phyloP scores from a whole-genome alignment of 768 basidiomycete species.

The Russula foetens region DNA sequence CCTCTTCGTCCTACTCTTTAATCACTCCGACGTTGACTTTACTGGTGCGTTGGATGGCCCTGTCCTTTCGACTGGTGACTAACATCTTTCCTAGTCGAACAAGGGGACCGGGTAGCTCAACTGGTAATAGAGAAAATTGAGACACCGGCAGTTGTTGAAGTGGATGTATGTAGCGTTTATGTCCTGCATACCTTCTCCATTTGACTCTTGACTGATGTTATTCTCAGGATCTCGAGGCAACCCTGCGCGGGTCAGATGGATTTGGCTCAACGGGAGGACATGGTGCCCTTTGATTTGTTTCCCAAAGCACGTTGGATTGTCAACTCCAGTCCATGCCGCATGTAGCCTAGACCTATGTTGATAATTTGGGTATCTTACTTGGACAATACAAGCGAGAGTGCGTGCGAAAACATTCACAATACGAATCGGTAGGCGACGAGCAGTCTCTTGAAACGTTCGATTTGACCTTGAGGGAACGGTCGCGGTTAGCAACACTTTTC shows the following conservation, averaged over 20 bases:
- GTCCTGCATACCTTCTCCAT: background rate
- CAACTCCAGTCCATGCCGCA: conserved; percentile 17
- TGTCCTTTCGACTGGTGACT: background rate
- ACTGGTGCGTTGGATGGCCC: conserved; percentile 40
- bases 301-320: background rate
- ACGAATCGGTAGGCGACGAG: conserved; percentile 35
- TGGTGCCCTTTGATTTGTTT: conserved; percentile 14
- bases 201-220: background rate
- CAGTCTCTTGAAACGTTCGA: conserved; percentile 31
- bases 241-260: conserved; percentile 74
- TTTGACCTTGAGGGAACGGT: conserved; percentile 4
- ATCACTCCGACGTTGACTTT: conserved; percentile 85
- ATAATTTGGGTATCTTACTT: background rate
- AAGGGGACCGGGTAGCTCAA: conserved; percentile 95
- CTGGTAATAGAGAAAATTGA: conserved; percentile 87
- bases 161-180: conserved; percentile 47
- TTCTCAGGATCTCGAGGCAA: conserved; percentile 72
- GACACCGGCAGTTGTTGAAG: conserved; percentile 80
- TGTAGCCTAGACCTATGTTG: conserved; percentile 25
- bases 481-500: conserved; percentile 18
- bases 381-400: background rate
- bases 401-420: background rate
- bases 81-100: conserved; percentile 49
- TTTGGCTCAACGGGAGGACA: conserved; percentile 97
- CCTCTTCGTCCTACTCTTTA: conserved; percentile 89